Evolutionary conservation across 306 rosid species (phyloP), one percentile per base, ranked within the genome.

Genomic region (Macrotyloma uniflorum): DNA sequence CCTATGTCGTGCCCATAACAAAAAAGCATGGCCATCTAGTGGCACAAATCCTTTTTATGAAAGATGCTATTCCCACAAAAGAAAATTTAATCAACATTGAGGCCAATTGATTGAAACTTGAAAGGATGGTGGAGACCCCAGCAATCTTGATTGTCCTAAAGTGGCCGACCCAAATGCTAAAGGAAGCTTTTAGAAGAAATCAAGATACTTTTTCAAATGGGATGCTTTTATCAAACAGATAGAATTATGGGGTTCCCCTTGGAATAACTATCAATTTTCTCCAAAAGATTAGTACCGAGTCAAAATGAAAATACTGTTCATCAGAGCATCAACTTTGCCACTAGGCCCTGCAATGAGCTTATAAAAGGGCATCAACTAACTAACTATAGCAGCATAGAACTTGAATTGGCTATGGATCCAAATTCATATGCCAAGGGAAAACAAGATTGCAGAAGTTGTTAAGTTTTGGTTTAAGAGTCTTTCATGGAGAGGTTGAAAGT

Each of bases 401-500:
- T 33, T 38, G 46, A 5, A 57, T 32, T 5, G 35, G 40, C 55
- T 43, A 28, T 59, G 19, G 28, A 76, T 12, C 14, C 8, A 36
- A 54, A 72, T n/a, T n/a, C 26, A 20, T 65, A 36, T 51, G 61
- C 8, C 24, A 64, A 20, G 8, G 11, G 5, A 33, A 59, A 78
- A 70, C 26, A 55, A 45, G 2, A 23, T 24, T 7, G 65, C 13
- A 24, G 70, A 7, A n/a, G 28, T 5, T 18, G 12, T 2, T 10
- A 54, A 12, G 59, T 26, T 50, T 1, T 67, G 85, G 79, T 81
- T 79, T 2, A 49, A 70, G 76, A 33, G 84, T 78, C 75, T 78
- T 70, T 75, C 84, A 82, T 78, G 79, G 1, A 85, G 77, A 75
- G 84, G 84, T 36, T 54, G 82, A 85, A 73, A 82, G 79, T 79